A percentile compares a stretch with the other conserved stretches of the same genome.
phyloP scores from a whole-genome alignment of 345 rosid genomes.

The Eucalyptus brandiana region DNA sequence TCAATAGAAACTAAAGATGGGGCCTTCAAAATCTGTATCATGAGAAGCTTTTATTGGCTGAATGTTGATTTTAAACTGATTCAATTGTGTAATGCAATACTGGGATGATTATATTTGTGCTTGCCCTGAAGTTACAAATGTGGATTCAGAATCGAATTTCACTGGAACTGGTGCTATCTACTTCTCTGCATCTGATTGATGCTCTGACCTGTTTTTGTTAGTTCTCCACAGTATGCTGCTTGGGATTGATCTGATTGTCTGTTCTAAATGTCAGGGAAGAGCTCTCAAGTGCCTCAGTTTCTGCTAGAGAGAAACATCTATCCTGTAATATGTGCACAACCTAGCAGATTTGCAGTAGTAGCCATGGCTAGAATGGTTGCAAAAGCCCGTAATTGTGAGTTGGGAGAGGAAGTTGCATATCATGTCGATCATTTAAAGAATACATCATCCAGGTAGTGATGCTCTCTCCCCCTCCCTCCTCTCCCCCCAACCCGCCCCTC shows the following conservation, averaged over 20 bases:
- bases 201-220: background rate
- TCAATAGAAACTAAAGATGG: background rate
- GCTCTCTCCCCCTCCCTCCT: background rate
- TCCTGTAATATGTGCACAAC: constrained; percentile 80
- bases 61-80: background rate
- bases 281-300: constrained; percentile 95
- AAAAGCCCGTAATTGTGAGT: constrained; percentile 58
- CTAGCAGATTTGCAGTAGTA: constrained; percentile 91
- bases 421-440: constrained; percentile 80
- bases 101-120: background rate
- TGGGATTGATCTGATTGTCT: background rate
- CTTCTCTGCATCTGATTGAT: background rate
- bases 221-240: background rate
- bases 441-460: constrained; percentile 38
- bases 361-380: constrained; percentile 95
- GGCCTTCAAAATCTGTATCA: background rate
- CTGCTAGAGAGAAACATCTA: constrained; percentile 59
- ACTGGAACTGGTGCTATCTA: background rate
- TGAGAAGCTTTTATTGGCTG: background rate
- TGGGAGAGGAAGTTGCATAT: constrained; percentile 85
- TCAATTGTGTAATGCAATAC: background rate
- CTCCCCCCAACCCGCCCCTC: background rate
- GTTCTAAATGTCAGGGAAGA: constrained; percentile 45
- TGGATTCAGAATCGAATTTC: background rate
- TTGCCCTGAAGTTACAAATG: background rate